These are phyloP conservation scores for Leucosporidium yakuticum DNA, from an alignment of 768 basidiomycete genomes.

Conservation along the genomic window DNA sequence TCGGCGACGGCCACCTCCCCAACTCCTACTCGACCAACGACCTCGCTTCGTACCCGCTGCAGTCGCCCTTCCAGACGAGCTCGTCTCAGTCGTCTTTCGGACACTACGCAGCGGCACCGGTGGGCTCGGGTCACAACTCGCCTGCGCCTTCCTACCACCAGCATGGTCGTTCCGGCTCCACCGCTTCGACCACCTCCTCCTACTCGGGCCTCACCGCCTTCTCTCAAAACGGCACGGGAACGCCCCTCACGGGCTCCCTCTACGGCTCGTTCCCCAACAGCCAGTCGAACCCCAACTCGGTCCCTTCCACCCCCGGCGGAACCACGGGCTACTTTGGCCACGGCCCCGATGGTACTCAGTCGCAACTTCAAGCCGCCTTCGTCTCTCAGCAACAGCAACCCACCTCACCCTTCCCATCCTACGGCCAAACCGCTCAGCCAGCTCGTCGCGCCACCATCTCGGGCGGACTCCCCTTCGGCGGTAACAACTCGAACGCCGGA, in stretches of 20 bases:
- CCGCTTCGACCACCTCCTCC: slow-evolving; percentile 28
- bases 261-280: slow-evolving; percentile 31
- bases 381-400: slow-evolving; percentile 10
- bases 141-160: slow-evolving; percentile 7
- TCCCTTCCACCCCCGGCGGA: slow-evolving; percentile 23
- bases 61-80: neutral
- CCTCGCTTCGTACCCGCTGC: neutral
- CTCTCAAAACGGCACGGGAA: slow-evolving; percentile 23
- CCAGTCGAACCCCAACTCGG: slow-evolving; percentile 20
- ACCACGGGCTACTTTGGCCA: slow-evolving; percentile 7
- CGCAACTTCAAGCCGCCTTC: slow-evolving; percentile 12
- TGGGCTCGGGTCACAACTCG: slow-evolving; percentile 13
- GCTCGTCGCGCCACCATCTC: slow-evolving; percentile 32
- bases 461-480: slow-evolving; percentile 27
- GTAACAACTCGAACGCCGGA: slow-evolving; percentile 2
- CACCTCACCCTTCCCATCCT: neutral
- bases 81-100: slow-evolving; percentile 21
- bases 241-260: slow-evolving; percentile 27
- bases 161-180: slow-evolving; percentile 34
- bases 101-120: neutral
- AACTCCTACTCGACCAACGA: slow-evolving; percentile 6
- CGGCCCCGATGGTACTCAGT: slow-evolving; percentile 2
- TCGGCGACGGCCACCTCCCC: neutral
- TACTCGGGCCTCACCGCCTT: slow-evolving; percentile 31
- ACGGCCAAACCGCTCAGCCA: neutral